Evolutionary conservation across 225 moss, liverwort and hornwort genomes (phyloP).

Genomic region (Polytrichum commune): DNA sequence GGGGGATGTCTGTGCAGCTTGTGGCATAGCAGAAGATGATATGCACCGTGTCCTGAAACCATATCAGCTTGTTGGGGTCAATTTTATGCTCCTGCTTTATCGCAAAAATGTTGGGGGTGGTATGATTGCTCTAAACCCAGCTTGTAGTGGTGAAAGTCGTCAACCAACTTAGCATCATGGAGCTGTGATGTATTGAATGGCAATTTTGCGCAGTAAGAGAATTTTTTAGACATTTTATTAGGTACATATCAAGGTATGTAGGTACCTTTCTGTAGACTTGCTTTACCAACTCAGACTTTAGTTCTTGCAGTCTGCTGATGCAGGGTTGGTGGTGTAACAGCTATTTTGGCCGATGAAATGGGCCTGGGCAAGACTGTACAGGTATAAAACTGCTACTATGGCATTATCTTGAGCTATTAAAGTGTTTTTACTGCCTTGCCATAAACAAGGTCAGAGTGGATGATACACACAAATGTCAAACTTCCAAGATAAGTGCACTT

Average conservation of each 20-base stretch:
- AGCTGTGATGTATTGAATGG: too few species aligned
- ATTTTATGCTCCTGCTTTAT: conserved; percentile 84
- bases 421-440: too few species aligned
- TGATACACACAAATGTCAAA: too few species aligned
- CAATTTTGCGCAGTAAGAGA: conserved; percentile 5
- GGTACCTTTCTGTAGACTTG: conserved; percentile 7
- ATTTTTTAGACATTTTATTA: not conserved
- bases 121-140: conserved; percentile 25
- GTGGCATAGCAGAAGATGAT: conserved; percentile 65
- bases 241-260: conserved; percentile 4
- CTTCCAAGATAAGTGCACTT: too few species aligned
- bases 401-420: too few species aligned
- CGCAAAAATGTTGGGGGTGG: conserved; percentile 93
- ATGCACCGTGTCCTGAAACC: conserved; percentile 67
- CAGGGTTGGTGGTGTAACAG: conserved; percentile 71
- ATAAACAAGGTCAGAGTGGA: too few species aligned
- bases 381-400: conserved; percentile 13
- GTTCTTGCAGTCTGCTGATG: conserved; percentile 65
- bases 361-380: conserved; percentile 98
- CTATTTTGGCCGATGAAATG: conserved; percentile 98
- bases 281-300: conserved; percentile 45
- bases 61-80: conserved; percentile 97
- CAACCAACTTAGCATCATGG: not conserved
- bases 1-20: conserved; percentile 90
- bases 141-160: conserved; percentile 4